Base-by-base conservation (phyloP, 163 green algal species). In the Chlorella variabilis region DNA sequence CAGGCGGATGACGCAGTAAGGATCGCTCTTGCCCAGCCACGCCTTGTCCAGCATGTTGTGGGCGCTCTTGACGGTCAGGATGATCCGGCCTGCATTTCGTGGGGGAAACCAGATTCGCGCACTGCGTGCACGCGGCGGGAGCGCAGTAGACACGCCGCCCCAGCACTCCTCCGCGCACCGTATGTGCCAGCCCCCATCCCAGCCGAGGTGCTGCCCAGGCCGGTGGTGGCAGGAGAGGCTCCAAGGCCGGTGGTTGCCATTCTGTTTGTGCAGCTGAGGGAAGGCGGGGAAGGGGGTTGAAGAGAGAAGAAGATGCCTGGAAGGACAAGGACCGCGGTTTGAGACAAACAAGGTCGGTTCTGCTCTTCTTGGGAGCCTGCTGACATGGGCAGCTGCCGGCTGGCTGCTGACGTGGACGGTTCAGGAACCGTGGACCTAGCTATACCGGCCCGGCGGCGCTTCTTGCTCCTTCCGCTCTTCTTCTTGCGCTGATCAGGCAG, bases 1-100 rank as follows among this genome's bases (percentile, higher is more conserved):
- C 36, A 85, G 59, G 36, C 33, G 45, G 21, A 81, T 42, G 4
- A 81, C 58, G 41, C 75, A 81, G 75, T 83, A 87, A 7, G 83
- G 83, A 38, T 85, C 77, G 34, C 31, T 38, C 69, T 87, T 87
- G 42, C 83, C 83, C 23, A 87, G 39, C 70, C 71, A 85, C 34
- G 77, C 59, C 76, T 83, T 81, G 68, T 87, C 83, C 3, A 7
- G 27, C 68, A 87, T 73, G 31, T 81, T 71, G 76, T 87, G 76
- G 13, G 77, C 83, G 33, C 31, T 62, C 68, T 84, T 87, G 23
- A 87, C 27, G n/a, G 78, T 81, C 6, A 87, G 41, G 42, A 87
- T 38, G 3, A 87, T 15, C 21, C n/a, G 58, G 48, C 63, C 73
- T 80, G 73, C n/a, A n/a, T n/a, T n/a, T n/a, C n/a, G n/a, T n/a